Evolutionary conservation across 2,329 filamentous ascomycete genomes (phyloP).

Genomic region (Cyphellophora europaea): DNA sequence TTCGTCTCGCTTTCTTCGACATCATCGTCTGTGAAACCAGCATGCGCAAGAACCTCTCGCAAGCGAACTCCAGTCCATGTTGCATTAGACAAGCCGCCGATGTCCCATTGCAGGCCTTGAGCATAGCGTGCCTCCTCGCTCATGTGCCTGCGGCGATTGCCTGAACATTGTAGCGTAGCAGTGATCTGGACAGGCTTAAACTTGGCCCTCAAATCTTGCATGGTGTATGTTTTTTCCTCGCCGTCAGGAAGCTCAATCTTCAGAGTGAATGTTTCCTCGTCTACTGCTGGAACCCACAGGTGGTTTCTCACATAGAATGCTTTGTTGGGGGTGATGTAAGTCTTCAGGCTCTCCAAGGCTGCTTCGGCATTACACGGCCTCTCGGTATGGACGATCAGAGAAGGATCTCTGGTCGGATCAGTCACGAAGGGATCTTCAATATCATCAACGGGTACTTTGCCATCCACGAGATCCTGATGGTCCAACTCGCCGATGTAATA

Average conservation of each 20-base stretch:
- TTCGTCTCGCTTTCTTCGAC: slow-evolving; percentile 25
- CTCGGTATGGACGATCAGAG: slow-evolving; percentile 42
- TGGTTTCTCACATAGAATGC: slow-evolving; percentile 55
- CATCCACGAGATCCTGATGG: slow-evolving; percentile 48
- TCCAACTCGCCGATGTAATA: slow-evolving; percentile 57
- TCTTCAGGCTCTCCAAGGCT: slow-evolving; percentile 38
- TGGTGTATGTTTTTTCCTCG: slow-evolving; percentile 41
- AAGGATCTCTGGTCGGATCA: slow-evolving; percentile 35
- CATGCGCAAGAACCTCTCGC: slow-evolving; percentile 47
- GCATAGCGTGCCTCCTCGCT: slow-evolving; percentile 38
- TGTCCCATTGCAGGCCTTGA: slow-evolving; percentile 51
- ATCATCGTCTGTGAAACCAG: slow-evolving; percentile 37
- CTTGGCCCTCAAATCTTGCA: slow-evolving; percentile 46
- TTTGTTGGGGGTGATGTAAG: slow-evolving; percentile 46
- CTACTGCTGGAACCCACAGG: slow-evolving; percentile 50
- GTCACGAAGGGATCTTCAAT: slow-evolving; percentile 41
- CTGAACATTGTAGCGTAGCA: slow-evolving; percentile 51
- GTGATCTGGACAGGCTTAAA: slow-evolving; percentile 45
- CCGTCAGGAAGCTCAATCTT: slow-evolving; percentile 50
- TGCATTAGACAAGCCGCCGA: slow-evolving; percentile 53
- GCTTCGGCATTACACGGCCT: slow-evolving; percentile 56
- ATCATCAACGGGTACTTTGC: slow-evolving; percentile 40
- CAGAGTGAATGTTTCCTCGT: slow-evolving; percentile 36
- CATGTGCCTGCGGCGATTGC: slow-evolving; percentile 53
- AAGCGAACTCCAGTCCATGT: slow-evolving; percentile 50